Evolutionary conservation across 2,329 filamentous ascomycete species (phyloP).

Genomic region (Paecilomyces variotii): DNA sequence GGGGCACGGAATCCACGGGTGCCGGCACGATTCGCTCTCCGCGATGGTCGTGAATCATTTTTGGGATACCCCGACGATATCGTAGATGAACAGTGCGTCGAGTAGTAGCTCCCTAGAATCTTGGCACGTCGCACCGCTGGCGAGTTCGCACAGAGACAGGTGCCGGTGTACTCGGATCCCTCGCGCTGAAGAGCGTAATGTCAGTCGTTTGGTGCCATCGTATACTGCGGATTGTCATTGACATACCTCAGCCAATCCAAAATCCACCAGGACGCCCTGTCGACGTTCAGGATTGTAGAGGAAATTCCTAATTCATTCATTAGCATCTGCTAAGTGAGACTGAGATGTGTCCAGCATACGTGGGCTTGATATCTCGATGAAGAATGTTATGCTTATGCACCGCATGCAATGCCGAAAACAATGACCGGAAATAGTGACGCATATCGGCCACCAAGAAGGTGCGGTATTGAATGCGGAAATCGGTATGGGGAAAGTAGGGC

Average conservation of each 20-base stretch:
- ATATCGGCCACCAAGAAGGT: constrained; percentile 82
- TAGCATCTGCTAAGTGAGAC: neutral
- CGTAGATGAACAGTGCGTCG: constrained; percentile 41
- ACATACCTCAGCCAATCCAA: constrained; percentile 76
- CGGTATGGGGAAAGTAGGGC: constrained; percentile 90
- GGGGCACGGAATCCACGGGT: constrained; percentile 93
- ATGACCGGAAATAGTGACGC: constrained; percentile 76
- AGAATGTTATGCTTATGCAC: constrained; percentile 81
- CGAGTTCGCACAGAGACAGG: constrained; percentile 71
- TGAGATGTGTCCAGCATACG: constrained; percentile 36
- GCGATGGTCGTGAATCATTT: constrained; percentile 76
- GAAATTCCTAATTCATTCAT: constrained; percentile 56
- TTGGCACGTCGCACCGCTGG: constrained; percentile 52
- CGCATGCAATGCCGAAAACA: constrained; percentile 75
- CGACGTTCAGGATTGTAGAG: constrained; percentile 71
- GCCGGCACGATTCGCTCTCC: constrained; percentile 86
- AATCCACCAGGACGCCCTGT: constrained; percentile 92
- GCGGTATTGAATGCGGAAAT: constrained; percentile 87
- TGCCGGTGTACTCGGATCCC: constrained; percentile 35
- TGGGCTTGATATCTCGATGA: constrained; percentile 94
- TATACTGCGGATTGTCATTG: neutral
- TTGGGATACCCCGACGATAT: constrained; percentile 69
- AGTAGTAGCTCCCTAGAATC: constrained; percentile 52
- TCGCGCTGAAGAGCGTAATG: constrained; percentile 41
- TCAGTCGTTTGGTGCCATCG: neutral